These are phyloP conservation scores for Xylariomycetidae sp. DNA, from an alignment of 2,329 filamentous ascomycete genomes.

Conservation along the genomic window DNA sequence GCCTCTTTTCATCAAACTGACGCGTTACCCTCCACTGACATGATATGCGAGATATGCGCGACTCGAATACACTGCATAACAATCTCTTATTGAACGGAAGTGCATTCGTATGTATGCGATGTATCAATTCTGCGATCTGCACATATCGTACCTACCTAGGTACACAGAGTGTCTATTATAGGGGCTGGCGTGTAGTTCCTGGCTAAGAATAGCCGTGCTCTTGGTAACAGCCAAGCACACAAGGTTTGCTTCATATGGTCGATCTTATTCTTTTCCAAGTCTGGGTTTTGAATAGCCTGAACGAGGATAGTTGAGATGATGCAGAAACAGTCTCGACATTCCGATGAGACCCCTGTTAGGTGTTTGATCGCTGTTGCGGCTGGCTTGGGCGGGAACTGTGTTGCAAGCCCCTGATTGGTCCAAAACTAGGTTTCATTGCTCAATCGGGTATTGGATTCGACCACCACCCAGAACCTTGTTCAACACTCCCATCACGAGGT, in stretches of 20 bases:
- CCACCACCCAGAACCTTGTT: background rate
- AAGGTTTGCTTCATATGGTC: conserved; percentile 2
- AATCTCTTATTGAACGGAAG: too few relatives aligned
- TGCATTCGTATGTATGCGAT: too few relatives aligned
- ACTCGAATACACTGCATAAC: too few relatives aligned
- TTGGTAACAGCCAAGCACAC: too few relatives aligned
- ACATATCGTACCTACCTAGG: too few relatives aligned
- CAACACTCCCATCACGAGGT: background rate
- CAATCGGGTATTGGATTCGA: background rate
- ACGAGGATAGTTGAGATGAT: background rate
- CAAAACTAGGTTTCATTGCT: background rate
- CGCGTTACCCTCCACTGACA: too few relatives aligned
- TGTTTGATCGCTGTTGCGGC: conserved; percentile 1
- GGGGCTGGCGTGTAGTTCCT: too few relatives aligned
- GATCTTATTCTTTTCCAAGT: background rate
- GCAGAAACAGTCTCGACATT: background rate
- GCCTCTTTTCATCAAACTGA: too few relatives aligned
- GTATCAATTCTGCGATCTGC: too few relatives aligned
- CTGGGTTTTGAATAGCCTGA: background rate
- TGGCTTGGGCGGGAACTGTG: background rate
- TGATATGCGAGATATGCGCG: too few relatives aligned
- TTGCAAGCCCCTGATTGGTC: background rate
- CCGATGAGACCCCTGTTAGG: background rate
- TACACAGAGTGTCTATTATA: too few relatives aligned
- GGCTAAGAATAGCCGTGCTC: too few relatives aligned